Conservation (phyloP, 129 eudicot genomes). For the Flaveria bidentis region DNA sequence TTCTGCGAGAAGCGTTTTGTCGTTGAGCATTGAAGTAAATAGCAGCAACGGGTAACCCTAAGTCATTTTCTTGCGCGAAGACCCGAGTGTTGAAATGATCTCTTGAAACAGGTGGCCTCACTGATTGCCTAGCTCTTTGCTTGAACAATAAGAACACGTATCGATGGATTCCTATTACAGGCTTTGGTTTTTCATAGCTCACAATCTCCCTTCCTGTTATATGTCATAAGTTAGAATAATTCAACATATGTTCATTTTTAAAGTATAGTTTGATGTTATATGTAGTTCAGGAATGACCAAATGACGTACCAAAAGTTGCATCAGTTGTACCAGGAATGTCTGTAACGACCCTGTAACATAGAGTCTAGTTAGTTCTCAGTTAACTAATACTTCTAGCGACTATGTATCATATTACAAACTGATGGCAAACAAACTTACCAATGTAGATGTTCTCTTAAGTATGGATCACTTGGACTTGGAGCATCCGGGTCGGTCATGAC, state of each 20-base stretch:
- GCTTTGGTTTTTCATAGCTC: slow-evolving; percentile 85
- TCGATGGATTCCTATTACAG: slow-evolving; percentile 79
- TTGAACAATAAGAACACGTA: slow-evolving; percentile 74
- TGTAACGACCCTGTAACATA: slow-evolving; percentile 71
- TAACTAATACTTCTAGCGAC: not conserved
- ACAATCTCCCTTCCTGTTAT: slow-evolving; percentile 70
- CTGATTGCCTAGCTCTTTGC: slow-evolving; percentile 72
- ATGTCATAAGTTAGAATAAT: not conserved
- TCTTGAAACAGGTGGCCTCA: slow-evolving; percentile 65
- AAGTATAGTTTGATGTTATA: not conserved
- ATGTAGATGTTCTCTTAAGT: slow-evolving; percentile 81
- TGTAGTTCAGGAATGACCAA: not conserved
- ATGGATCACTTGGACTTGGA: slow-evolving; percentile 94
- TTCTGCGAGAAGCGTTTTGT: slow-evolving; percentile 78
- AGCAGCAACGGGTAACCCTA: slow-evolving; percentile 80
- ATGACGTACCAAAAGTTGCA: slow-evolving; percentile 66
- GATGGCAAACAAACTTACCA: slow-evolving; percentile 47
- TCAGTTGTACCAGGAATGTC: slow-evolving; percentile 96
- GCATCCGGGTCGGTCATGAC: slow-evolving; percentile 92
- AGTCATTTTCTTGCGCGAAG: slow-evolving; percentile 59
- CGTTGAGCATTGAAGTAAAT: slow-evolving; percentile 89
- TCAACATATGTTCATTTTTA: slow-evolving; percentile 18
- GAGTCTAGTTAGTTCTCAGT: not conserved
- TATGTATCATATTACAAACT: not conserved
- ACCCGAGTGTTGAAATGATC: slow-evolving; percentile 67